These are phyloP conservation scores for Carpinus viminea DNA, from an alignment of 306 rosid species.

Conservation along the genomic window DNA sequence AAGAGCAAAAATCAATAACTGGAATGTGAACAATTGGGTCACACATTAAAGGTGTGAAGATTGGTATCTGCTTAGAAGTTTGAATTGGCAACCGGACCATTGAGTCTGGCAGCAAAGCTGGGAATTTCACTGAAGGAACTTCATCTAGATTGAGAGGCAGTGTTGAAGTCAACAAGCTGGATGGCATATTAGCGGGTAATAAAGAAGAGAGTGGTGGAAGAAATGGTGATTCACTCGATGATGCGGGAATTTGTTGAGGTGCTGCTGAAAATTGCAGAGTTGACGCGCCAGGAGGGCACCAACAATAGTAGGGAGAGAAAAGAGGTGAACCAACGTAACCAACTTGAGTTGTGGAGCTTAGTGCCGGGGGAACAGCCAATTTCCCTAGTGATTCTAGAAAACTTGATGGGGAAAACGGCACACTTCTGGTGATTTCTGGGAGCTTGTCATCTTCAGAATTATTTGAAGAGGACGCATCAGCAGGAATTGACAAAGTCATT, in stretches of 20 bases:
- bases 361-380: slow-evolving; percentile 43
- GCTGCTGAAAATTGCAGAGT: slow-evolving; percentile 48
- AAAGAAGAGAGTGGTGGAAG: slow-evolving; percentile 70
- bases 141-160: slow-evolving; percentile 55
- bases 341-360: slow-evolving; percentile 44
- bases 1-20: slow-evolving; percentile 85
- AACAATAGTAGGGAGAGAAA: slow-evolving; percentile 86
- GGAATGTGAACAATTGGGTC: slow-evolving; percentile 95
- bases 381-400: slow-evolving; percentile 65
- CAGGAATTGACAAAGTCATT: slow-evolving; percentile 31
- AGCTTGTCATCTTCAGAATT: slow-evolving; percentile 43
- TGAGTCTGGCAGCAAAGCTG: slow-evolving; percentile 78
- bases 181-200: slow-evolving; percentile 51
- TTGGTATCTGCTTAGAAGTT: slow-evolving; percentile 81
- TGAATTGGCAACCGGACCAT: slow-evolving; percentile 64
- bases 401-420: slow-evolving; percentile 46
- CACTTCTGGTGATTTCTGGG: slow-evolving; percentile 33
- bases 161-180: slow-evolving; percentile 55
- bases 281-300: slow-evolving; percentile 78
- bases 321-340: slow-evolving; percentile 58
- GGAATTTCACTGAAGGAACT: slow-evolving; percentile 60
- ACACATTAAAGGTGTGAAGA: slow-evolving; percentile 87
- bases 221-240: slow-evolving; percentile 35
- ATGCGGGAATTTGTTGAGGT: slow-evolving; percentile 40
- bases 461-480: slow-evolving; percentile 34